Percentiles rank a stretch among this genome's conserved stretches.
phyloP scores from a whole-genome alignment of 495 filamentous ascomycete species.

The Penicillium nucicola region DNA sequence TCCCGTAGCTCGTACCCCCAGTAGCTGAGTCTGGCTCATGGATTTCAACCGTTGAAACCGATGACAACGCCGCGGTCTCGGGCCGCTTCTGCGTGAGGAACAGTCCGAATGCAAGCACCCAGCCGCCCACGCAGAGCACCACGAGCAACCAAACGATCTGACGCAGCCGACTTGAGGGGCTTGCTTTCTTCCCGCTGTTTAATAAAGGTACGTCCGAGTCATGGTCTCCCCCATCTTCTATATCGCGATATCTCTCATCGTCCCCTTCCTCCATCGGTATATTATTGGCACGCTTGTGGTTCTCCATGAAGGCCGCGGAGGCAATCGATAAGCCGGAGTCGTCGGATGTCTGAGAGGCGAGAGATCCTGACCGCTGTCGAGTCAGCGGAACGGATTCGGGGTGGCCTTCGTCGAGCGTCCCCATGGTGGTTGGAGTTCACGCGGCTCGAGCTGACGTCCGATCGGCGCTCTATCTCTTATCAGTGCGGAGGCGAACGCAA shows the following conservation, averaged over 20 bases:
- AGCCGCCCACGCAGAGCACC: slow-evolving; percentile 66
- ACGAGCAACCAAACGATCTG: slow-evolving; percentile 66
- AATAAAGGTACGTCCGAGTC: slow-evolving; percentile 28
- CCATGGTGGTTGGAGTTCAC: slow-evolving; percentile 24
- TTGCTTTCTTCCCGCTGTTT: slow-evolving; percentile 16
- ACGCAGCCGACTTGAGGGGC: slow-evolving; percentile 43
- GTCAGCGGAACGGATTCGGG: slow-evolving; percentile 27
- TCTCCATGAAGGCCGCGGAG: slow-evolving; percentile 29
- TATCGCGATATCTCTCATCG: slow-evolving; percentile 34
- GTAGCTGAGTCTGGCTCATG: slow-evolving; percentile 65
- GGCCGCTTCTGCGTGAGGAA: slow-evolving; percentile 59
- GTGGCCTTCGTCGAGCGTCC: slow-evolving; percentile 23
- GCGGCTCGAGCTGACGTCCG: not conserved
- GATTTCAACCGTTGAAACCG: slow-evolving; percentile 15
- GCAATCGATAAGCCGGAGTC: slow-evolving; percentile 40
- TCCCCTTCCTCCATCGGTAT: slow-evolving; percentile 8
- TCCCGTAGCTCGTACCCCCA: slow-evolving; percentile 62
- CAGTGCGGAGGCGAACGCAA: not conserved
- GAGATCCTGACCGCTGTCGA: slow-evolving; percentile 25
- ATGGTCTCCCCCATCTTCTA: slow-evolving; percentile 33
- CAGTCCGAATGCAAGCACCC: slow-evolving; percentile 72
- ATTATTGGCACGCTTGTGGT: slow-evolving; percentile 19
- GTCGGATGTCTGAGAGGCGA: slow-evolving; percentile 30
- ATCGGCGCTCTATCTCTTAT: slow-evolving; percentile 6
- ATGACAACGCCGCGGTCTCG: slow-evolving; percentile 16